These are phyloP conservation scores for Aphanoascus verrucosus DNA, from an alignment of 2,329 filamentous ascomycete genomes.

Conservation along the genomic window DNA sequence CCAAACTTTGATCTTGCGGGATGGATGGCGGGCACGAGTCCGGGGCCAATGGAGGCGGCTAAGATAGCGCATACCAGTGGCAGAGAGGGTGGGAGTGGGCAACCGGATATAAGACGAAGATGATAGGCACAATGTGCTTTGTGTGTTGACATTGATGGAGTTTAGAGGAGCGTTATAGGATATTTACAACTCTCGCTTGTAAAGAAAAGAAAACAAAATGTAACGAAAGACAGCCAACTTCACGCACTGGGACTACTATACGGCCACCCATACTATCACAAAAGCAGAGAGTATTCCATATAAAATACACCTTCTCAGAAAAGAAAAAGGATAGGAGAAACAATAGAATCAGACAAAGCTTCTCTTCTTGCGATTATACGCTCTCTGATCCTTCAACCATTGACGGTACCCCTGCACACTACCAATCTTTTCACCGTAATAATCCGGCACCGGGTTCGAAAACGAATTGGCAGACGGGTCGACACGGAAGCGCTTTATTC, in stretches of 20 bases:
- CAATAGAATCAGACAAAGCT: conserved; percentile 25
- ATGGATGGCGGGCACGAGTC: conserved; percentile 52
- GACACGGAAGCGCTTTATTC: conserved; percentile 84
- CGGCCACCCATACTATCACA: neutral
- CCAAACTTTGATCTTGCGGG: conserved; percentile 58
- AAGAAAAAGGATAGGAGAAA: neutral
- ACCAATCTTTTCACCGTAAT: conserved; percentile 96
- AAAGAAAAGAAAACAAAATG: no score
- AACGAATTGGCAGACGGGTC: conserved; percentile 83
- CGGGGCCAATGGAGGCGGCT: conserved; percentile 24
- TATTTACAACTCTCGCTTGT: no score
- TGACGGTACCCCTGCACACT: conserved; percentile 83
- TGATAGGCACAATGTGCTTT: neutral
- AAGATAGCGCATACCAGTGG: conserved; percentile 19
- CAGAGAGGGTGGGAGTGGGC: neutral
- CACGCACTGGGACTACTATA: neutral
- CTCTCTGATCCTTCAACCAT: conserved; percentile 95
- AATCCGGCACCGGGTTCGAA: conserved; percentile 89
- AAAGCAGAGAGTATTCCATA: neutral
- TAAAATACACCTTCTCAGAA: neutral
- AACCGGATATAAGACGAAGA: conserved; percentile 3
- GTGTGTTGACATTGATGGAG: neutral
- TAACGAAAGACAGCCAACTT: neutral
- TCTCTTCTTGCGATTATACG: conserved; percentile 81
- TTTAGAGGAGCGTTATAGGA: neutral